Evolutionary conservation across 2,329 filamentous ascomycete species (phyloP).

Genomic region (Chalara sp.): DNA sequence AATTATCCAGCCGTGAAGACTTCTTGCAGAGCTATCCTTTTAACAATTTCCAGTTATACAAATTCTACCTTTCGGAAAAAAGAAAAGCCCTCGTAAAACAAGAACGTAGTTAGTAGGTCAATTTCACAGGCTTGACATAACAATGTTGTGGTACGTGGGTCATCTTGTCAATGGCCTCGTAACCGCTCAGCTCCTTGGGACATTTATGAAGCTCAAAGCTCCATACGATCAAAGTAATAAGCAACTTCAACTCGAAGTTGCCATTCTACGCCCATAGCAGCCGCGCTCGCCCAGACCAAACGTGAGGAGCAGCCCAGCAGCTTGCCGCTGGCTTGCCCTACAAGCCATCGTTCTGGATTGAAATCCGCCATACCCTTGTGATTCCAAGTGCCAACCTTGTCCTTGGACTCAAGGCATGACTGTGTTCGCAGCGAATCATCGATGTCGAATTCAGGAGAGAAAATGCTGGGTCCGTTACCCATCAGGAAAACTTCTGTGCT

Average conservation of each 20-base stretch:
- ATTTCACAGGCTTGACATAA: not conserved
- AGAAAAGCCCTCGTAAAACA: too few species aligned
- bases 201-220: slow-evolving; percentile 8
- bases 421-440: slow-evolving; percentile 16
- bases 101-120: too few species aligned
- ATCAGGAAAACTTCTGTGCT: slow-evolving; percentile 29
- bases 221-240: slow-evolving; percentile 9
- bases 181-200: slow-evolving; percentile 2
- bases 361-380: slow-evolving; percentile 23
- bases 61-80: too few species aligned
- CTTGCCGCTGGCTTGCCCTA: slow-evolving; percentile 5
- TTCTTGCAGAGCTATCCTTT: too few species aligned
- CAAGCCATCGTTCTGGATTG: slow-evolving; percentile 32
- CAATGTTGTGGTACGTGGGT: slow-evolving; percentile 7
- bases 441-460: slow-evolving; percentile 16
- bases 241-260: slow-evolving; percentile 27
- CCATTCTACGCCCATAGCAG: slow-evolving; percentile 34
- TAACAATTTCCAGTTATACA: too few species aligned
- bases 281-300: slow-evolving; percentile 32
- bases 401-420: not conserved
- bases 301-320: slow-evolving; percentile 29
- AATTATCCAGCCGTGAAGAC: too few species aligned
- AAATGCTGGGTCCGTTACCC: slow-evolving; percentile 14
- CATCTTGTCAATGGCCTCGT: slow-evolving; percentile 3
- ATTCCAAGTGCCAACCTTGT: slow-evolving; percentile 22